Percentiles rank a stretch among this genome's conserved stretches.
Evolutionary conservation across 441 rosid genomes (phyloP).

Genomic region (Euphorbia schlechtendalii): DNA sequence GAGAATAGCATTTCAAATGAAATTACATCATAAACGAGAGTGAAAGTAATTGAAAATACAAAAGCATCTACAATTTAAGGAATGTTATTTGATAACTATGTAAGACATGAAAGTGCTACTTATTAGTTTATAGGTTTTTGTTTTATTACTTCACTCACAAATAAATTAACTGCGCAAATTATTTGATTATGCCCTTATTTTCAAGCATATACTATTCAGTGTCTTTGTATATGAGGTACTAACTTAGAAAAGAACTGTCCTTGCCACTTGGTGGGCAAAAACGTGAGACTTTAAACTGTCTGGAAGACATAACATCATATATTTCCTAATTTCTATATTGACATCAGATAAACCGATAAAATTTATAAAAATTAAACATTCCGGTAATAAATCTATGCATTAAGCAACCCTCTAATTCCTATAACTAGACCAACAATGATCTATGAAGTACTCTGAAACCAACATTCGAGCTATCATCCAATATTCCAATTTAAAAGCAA

Average conservation of each 20-base stretch:
- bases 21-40: not conserved
- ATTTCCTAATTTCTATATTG: not conserved
- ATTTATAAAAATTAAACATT: not conserved
- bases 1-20: not conserved
- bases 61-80: not conserved
- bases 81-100: not conserved
- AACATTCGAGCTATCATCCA: not conserved
- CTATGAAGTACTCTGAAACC: too few species aligned
- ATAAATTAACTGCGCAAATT: not conserved
- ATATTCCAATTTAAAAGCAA: too few species aligned
- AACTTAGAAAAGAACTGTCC: not conserved
- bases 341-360: not conserved
- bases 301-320: not conserved
- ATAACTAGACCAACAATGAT: not conserved
- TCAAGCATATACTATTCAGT: not conserved
- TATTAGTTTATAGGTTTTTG: slow-evolving; percentile 1
- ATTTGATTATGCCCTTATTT: not conserved
- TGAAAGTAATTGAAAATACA: not conserved
- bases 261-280: not conserved
- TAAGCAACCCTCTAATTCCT: not conserved
- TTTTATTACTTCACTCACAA: not conserved
- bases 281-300: not conserved
- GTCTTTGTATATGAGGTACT: not conserved
- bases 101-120: not conserved
- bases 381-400: not conserved